These are phyloP conservation scores for Debaryomyces coudertii DNA, from an alignment of 1,139 yeast genomes.

Conservation along the genomic window DNA sequence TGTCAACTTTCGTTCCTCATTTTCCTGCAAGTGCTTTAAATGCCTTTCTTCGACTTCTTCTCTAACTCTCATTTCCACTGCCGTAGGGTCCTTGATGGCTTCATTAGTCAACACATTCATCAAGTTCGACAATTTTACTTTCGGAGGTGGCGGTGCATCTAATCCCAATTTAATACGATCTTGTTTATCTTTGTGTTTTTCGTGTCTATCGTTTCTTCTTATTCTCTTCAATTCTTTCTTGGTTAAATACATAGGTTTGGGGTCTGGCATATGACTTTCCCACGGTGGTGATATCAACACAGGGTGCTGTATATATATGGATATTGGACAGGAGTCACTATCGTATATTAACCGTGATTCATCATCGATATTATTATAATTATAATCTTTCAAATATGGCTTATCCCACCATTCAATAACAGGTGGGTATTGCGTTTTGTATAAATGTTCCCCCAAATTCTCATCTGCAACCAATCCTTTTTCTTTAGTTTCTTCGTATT, in stretches of 20 bases:
- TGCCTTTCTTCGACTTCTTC: conserved; percentile 68
- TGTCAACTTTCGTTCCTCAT: conserved; percentile 63
- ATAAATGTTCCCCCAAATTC: conserved; percentile 54
- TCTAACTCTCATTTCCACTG: conserved; percentile 73
- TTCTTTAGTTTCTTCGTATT: conserved; percentile 27
- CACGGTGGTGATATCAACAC: conserved; percentile 63
- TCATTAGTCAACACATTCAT: conserved; percentile 86
- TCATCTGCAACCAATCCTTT: conserved; percentile 54
- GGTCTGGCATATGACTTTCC: conserved; percentile 48
- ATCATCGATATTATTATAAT: conserved; percentile 29
- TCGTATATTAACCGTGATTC: conserved; percentile 27
- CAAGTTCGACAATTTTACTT: conserved; percentile 78
- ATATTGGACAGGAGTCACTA: conserved; percentile 52
- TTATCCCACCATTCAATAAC: conserved; percentile 84
- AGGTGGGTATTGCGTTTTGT: conserved; percentile 55
- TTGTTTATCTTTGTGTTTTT: conserved; percentile 67
- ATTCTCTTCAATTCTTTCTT: conserved; percentile 76
- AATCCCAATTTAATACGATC: conserved; percentile 80
- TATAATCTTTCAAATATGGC: conserved; percentile 41
- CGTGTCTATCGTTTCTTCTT: conserved; percentile 70
- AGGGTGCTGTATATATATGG: conserved; percentile 80
- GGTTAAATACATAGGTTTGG: conserved; percentile 63
- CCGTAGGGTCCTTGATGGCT: conserved; percentile 89
- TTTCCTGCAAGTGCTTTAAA: conserved; percentile 60
- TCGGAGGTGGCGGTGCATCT: conserved; percentile 88